Evolutionary conservation across 352 stramenopile species (phyloP), one percentile per base, ranked within the genome.

Genomic region (Pythium rishiriense): DNA sequence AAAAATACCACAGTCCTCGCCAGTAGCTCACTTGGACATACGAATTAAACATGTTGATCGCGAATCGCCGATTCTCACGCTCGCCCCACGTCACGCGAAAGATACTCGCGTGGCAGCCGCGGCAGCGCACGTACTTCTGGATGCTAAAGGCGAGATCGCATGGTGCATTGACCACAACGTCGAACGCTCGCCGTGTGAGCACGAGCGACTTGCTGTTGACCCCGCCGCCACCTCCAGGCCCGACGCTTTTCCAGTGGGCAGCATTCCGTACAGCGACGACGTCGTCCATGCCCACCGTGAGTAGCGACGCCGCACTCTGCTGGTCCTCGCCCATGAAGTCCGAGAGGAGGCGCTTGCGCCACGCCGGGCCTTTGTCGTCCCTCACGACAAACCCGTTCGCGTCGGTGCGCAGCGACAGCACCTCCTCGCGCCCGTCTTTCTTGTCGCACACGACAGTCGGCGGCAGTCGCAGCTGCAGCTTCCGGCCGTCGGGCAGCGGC

Each of bases 21-120:
- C 14, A 41, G 12, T 7, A 41, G 12, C 14, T 17, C 35, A 17
- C 35, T 41, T 17, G n/a, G 4, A 71, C 74, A 35, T 74, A 93
- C 83, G 84, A 80, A 68, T 82, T 93, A 24, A 84, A 76, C 26
- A 93, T 73, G 52, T 94, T 92, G 39, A 93, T 72, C 0, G 75
- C 85, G 42, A 81, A 91, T 50, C 82, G 81, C 8, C 90, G 79
- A 43, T 74, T 73, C 39, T 81, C 76, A 1, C 72, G 66, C 3
- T 79, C 61, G 19, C 64, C 72, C 82, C 83, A 94, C 28, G 77
- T 78, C 24, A 92, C 66, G 35, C 83, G 81, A 54, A 92, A 93
- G 37, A 92, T 75, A 39, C 82, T 91, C 11, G 80, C 73, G 24
- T 91, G 72, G 6, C 76, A 75, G 15, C 85, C 85, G 0, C 85